phyloP scores from a whole-genome alignment of 306 rosid species.

The Quercus rubra region DNA sequence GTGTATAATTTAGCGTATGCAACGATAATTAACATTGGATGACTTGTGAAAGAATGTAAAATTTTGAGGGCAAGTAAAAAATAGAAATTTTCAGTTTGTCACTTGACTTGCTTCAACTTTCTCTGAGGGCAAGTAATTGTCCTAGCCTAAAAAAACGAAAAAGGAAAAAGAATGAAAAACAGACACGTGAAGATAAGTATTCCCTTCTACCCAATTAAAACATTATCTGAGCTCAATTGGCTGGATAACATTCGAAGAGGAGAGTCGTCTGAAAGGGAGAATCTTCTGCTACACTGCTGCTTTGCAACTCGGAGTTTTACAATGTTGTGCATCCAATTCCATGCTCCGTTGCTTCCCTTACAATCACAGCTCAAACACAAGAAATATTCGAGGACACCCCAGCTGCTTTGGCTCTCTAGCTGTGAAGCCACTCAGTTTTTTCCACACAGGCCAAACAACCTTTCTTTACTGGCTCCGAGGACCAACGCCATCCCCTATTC shows the following conservation, averaged over 20 bases:
- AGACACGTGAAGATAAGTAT: not conserved
- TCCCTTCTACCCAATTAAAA: not conserved
- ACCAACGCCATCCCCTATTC: conserved; percentile 40
- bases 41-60: no score
- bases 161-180: not conserved
- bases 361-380: conserved; percentile 21
- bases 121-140: conserved; percentile 3
- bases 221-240: conserved; percentile 12
- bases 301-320: not conserved
- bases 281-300: not conserved
- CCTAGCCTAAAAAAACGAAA: not conserved
- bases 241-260: not conserved
- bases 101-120: no score
- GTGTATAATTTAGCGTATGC: no score
- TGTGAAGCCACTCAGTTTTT: not conserved
- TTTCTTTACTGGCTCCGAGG: conserved; percentile 5
- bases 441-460: conserved; percentile 14
- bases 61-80: no score
- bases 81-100: no score
- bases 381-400: conserved; percentile 11
- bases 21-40: no score
- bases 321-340: conserved; percentile 43
- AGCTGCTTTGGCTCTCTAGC: conserved; percentile 19
- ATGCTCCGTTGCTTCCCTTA: conserved; percentile 30
- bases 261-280: not conserved